Evolutionary conservation across 768 basidiomycete genomes (phyloP), one percentile per base, ranked within the genome.

Genomic region (Lactarius sanguifluus): DNA sequence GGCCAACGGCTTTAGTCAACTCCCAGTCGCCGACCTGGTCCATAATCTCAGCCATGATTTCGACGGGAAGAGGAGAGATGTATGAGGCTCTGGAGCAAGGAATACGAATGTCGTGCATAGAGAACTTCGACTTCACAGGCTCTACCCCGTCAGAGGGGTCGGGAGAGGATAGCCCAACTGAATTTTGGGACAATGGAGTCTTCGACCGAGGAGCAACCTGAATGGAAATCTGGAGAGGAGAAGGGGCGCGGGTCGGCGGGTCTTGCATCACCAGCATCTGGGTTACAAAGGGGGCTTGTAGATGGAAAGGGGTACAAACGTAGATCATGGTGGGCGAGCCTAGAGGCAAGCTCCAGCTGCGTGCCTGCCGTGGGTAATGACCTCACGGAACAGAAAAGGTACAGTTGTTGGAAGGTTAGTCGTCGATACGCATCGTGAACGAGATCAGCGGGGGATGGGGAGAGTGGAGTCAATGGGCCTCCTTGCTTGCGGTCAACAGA

Each of bases 21-120:
- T 94, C 90, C 91, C 92, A 96, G 74, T 92, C 88, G 16, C 88
- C 90, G 10, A 92, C 75, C 70, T 89, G 84, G 65, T 93, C 89
- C 76, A 93, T 76, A 66, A 93, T 91, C 59, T 89, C 84, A 12
- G 88, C 87, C 32, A 93, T 75, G 47, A 94, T 82, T 74, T 94
- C 92, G 62, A 88, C 80, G 0, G 91, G 91, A 40, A 94, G 82
- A 74, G 89, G 87, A 38, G 85, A 85, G 12, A 75, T 38, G 7
- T 45, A 32, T 1, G 64, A 50, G 25, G 54, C 34, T 15, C 60
- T 68, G 36, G 50, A 13, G 38, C 41, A 67, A 47, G 63, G 9
- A 0, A 77, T 75, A 67, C 72, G 75, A n/a, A 54, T 28, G 32
- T 18, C 36, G 52, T 76, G 62, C 36, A 62, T 40, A 54, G 61